Base-by-base conservation (phyloP, 345 rosid genomes). In the Populus ilicifolia region DNA sequence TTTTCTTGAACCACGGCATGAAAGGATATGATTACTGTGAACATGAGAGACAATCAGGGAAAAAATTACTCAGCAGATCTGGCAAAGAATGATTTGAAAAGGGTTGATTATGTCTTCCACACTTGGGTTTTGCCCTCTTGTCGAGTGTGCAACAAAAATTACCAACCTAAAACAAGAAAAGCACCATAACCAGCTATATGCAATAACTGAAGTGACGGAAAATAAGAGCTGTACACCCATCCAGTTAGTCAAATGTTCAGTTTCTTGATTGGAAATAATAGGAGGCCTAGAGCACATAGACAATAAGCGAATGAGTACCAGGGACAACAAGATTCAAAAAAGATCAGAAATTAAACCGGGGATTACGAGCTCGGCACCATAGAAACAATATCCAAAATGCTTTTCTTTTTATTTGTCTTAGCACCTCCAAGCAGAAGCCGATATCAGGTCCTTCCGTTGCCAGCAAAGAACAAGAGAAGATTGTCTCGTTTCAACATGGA, bases 281-380 rank as follows among this genome's bases (percentile, higher is more conserved):
- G 41, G 72, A 80, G 41, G 75, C 87, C 89, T 84, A 88, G 72
- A 48, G 71, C 86, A 77, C 82, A 85, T 74, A 78, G 81, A 83
- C 80, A 85, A 88, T 89, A 86, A 83, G 89, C 83, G 77, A 80
- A 85, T 25, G 78, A 79, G 79, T 68, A 79, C 69, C 79, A 79
- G 77, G 69, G 73, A 72, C 75, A 71, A 73, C 66, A 80, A 82
- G 73, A 79, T 62, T 70, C 25, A 67, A 79, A 64, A 66, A 74
- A 35, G 75, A 80, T 79, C 72, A 80, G 84, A 83, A 83, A 80
- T 85, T 79, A 82, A 76, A 79, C 85, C 80, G 69, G 79, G 62
- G 71, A 80, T 81, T 70, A 41, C 35, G 72, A 69, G 82, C 27
- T 9, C 29, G 12, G 88, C 83, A 80, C 79, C 85, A 80, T 77